Conservation (phyloP, 2,329 filamentous ascomycete species). For the Dactylellina cionopaga region DNA sequence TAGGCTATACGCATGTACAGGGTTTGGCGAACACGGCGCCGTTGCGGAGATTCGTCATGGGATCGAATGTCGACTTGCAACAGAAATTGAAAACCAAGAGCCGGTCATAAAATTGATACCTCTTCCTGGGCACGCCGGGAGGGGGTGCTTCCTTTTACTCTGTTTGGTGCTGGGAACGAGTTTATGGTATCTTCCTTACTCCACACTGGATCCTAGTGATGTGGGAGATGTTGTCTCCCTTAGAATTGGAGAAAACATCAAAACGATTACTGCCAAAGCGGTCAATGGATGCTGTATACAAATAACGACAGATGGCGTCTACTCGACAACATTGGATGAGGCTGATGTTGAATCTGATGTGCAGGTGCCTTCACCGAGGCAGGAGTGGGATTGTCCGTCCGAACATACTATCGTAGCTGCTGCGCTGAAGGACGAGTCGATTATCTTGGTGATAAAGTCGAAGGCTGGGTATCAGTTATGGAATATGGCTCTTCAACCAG, state of each 20-base stretch:
- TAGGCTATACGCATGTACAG: slow-evolving; percentile 73
- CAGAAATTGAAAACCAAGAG: slow-evolving; percentile 26
- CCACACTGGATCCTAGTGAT: slow-evolving; percentile 30
- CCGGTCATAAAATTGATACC: slow-evolving; percentile 40
- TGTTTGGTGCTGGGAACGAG: slow-evolving; percentile 27
- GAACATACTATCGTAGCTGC: slow-evolving; percentile 17
- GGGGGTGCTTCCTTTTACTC: slow-evolving; percentile 27
- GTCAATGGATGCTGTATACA: slow-evolving; percentile 29
- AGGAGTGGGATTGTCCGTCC: slow-evolving; percentile 47
- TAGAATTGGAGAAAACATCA: slow-evolving; percentile 26
- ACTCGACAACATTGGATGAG: slow-evolving; percentile 39
- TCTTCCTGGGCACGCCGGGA: slow-evolving; percentile 21
- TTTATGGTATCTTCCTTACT: slow-evolving; percentile 38
- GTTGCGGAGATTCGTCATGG: slow-evolving; percentile 77
- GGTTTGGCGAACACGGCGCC: slow-evolving; percentile 70
- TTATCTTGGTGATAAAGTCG: slow-evolving; percentile 24
- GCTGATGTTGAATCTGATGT: slow-evolving; percentile 35
- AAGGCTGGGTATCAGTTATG: slow-evolving; percentile 22
- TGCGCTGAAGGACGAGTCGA: slow-evolving; percentile 14
- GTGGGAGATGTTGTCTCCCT: slow-evolving; percentile 31
- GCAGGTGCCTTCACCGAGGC: slow-evolving; percentile 31
- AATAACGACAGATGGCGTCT: slow-evolving; percentile 35
- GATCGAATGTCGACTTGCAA: slow-evolving; percentile 71
- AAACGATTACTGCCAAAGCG: slow-evolving; percentile 19
- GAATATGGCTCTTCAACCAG: slow-evolving; percentile 34